Evolutionary conservation across 1,139 yeast genomes (phyloP), one percentile per base, ranked within the genome.

Genomic region (Kodamaea derodonti): DNA sequence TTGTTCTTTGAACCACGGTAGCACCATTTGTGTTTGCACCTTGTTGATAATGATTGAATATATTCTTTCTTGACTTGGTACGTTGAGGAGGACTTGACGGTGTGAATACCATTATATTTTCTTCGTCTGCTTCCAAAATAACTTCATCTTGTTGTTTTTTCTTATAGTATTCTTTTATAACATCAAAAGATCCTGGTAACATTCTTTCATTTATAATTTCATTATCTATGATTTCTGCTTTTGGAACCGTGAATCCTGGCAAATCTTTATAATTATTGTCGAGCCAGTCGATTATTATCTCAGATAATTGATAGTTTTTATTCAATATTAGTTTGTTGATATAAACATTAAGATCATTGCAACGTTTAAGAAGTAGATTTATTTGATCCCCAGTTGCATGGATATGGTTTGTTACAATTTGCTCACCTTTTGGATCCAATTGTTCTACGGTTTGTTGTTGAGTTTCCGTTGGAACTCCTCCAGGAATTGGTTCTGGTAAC

Each of bases 401-500:
- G 26, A 17, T 12, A 14, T 15, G 14, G 14, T 15, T 13, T 13
- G 15, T 8, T 25, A 6, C 28, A 13, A 13, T 8, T 13, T 33
- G 34, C 13, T 18, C 25, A 9, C 30, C 28, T 8, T 13, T 24
- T 24, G 12, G 26, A 11, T 24, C 14, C 5, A 24, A 7, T 6
- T 12, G 7, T 20, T 11, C 23, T 9, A 11, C 23, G 11, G 23
- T 20, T 20, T 8, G 8, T 20, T 37, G 40, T n/a, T n/a, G n/a
- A n/a, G n/a, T n/a, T n/a, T n/a, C n/a, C n/a, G 32, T 10, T 15
- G 34, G 37, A 12, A 31, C 40, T 27, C 43, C 34, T 33, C 48
- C 41, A 7, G 68, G 68, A 10, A 69, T 61, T 3, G 73, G 75
- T 40, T 65, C 70, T 1, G 74, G 75, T 27, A 69, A 49, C 43